These are phyloP conservation scores for Naganishia onofrii DNA, from an alignment of 768 basidiomycete genomes.

Conservation along the genomic window DNA sequence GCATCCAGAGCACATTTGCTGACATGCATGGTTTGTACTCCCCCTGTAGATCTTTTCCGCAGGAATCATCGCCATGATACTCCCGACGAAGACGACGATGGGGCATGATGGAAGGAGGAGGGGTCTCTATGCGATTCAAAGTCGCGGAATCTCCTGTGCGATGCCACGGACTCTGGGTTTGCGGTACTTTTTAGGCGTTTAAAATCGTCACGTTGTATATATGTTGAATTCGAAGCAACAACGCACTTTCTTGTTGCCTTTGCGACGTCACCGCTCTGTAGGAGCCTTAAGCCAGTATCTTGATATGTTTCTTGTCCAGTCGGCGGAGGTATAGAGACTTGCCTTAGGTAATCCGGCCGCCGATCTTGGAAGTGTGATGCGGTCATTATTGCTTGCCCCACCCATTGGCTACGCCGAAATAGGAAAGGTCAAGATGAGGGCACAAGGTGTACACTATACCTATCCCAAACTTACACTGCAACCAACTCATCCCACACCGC, in stretches of 20 bases:
- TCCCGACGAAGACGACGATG: conserved; percentile 6
- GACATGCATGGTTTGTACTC: neutral
- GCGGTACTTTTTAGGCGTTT: no score
- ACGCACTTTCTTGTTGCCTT: neutral
- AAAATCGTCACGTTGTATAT: neutral
- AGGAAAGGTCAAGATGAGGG: neutral
- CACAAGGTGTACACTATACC: neutral
- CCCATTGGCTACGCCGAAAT: no score
- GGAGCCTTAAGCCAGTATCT: no score
- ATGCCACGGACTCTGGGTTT: no score
- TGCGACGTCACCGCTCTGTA: no score
- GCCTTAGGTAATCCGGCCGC: neutral
- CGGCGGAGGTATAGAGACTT: no score
- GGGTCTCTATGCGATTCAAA: neutral
- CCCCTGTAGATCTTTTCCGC: conserved; percentile 9
- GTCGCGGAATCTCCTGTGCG: neutral
- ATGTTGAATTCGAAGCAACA: neutral
- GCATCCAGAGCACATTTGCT: neutral
- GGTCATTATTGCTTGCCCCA: neutral
- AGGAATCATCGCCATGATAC: conserved; percentile 3
- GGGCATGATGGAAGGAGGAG: neutral
- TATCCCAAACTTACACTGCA: neutral
- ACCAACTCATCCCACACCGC: neutral
- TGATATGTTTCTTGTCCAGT: no score
- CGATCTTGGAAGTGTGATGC: neutral